Evolutionary conservation across 1,284 basidiomycete genomes (phyloP).

Genomic region (Apiotrichum veenhuisii): DNA sequence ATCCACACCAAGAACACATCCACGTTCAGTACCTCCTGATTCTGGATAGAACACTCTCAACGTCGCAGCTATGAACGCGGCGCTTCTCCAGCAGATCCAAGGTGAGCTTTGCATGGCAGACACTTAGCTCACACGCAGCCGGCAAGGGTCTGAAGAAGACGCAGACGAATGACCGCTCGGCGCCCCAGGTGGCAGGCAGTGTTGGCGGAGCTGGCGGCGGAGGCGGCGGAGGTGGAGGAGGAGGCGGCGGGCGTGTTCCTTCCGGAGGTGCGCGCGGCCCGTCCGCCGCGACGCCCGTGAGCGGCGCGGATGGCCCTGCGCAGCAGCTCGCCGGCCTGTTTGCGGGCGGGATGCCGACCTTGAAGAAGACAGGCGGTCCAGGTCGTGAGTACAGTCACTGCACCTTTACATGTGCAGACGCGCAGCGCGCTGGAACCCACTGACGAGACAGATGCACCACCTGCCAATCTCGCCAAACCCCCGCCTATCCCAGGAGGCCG

Average conservation of each 20-base stretch:
- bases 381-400: slow-evolving; percentile 42
- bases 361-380: slow-evolving; percentile 68
- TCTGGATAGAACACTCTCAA: too few species aligned
- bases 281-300: slow-evolving; percentile 15
- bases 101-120: slow-evolving; percentile 15
- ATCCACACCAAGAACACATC: background rate
- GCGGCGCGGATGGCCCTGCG: slow-evolving; percentile 32
- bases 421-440: too few species aligned
- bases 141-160: slow-evolving; percentile 77
- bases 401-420: background rate
- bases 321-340: slow-evolving; percentile 81
- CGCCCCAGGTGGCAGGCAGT: slow-evolving; percentile 58
- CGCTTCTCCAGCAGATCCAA: slow-evolving; percentile 44
- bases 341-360: slow-evolving; percentile 83
- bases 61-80: slow-evolving; percentile 42
- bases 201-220: slow-evolving; percentile 51
- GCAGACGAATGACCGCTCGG: slow-evolving; percentile 75
- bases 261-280: slow-evolving; percentile 28
- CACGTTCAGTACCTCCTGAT: background rate
- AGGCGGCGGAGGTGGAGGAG: slow-evolving; percentile 53
- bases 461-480: slow-evolving; percentile 22
- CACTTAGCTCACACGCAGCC: slow-evolving; percentile 41
- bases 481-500: slow-evolving; percentile 24
- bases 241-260: slow-evolving; percentile 30
- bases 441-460: slow-evolving; percentile 21